Base-by-base conservation (phyloP, 352 stramenopile species). In the Sclerospora graminicola region DNA sequence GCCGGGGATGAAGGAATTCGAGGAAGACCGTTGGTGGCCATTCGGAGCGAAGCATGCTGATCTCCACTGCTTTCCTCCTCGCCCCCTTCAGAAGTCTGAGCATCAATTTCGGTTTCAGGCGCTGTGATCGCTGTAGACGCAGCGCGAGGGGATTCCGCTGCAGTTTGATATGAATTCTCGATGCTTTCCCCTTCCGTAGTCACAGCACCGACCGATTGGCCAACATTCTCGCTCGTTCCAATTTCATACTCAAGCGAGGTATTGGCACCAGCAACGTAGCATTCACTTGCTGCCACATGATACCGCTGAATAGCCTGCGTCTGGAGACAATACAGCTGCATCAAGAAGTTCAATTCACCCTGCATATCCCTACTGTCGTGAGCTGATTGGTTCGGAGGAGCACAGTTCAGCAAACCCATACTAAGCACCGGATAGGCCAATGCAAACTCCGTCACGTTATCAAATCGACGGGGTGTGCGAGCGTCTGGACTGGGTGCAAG, bases 251-350 rank as follows among this genome's bases (percentile, higher is more conserved):
- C 69, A 5, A 78, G 48, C 2, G 45, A 60, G n/a, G 48, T 49
- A 4, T 51, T 52, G 5, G 41, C 48, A 52, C 45, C 13, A 39
- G 71, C 69, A 4, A 77, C 26, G 40, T 73, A 89, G 47, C 77
- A 91, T 34, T 68, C 66, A 19, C 58, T 68, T 14, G 76, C 68
- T 7, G 48, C 50, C 2, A 91, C 77, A 20, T 84, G 69, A 54
- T 91, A 91, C 8, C 80, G 77, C 54, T 91, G 80, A 49, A 91
- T 91, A 14, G 80, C 80, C 14, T 89, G 72, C 0, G 80, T 89
- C 51, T 91, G 80, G 6, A 89, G 47, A 34, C 72, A 84, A 34
- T 84, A 91, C 5, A 89, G 56, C 51, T 89, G 76, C 76, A 91
- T 91, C 8, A 64, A 71, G 16, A 84, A 77, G 24, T 75, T 66